phyloP scores from a whole-genome alignment of 192 early-diverging fungal genomes.

The Linnemannia schmuckeri region DNA sequence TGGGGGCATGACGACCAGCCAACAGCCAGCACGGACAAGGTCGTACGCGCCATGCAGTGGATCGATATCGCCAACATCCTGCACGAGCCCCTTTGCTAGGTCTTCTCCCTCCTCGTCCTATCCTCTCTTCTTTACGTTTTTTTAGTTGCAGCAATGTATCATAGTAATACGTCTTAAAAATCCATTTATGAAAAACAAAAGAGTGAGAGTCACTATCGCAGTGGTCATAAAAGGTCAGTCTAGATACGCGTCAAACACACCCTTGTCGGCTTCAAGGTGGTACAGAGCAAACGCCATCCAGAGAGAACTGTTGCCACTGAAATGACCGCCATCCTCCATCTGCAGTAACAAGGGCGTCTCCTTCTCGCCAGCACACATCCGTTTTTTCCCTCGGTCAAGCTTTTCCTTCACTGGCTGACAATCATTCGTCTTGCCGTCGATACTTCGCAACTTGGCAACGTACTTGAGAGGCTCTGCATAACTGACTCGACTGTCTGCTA shows the following conservation, averaged over 20 bases:
- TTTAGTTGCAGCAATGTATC: too few relatives aligned
- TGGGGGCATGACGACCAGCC: slow-evolving; percentile 54
- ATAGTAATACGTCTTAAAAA: not conserved
- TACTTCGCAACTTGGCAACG: slow-evolving; percentile 46
- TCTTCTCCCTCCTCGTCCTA: not conserved
- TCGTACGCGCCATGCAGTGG: slow-evolving; percentile 54
- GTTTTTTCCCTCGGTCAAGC: not conserved
- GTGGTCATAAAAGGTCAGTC: not conserved
- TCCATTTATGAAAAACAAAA: not conserved
- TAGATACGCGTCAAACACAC: not conserved
- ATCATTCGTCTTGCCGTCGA: slow-evolving; percentile 53
- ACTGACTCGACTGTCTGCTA: slow-evolving; percentile 29
- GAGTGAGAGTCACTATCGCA: too few relatives aligned
- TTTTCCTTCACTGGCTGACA: slow-evolving; percentile 11
- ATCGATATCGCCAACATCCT: slow-evolving; percentile 49
- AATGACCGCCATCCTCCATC: slow-evolving; percentile 49
- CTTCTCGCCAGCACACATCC: slow-evolving; percentile 34
- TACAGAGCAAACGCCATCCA: slow-evolving; percentile 56
- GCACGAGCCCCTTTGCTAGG: slow-evolving; percentile 36
- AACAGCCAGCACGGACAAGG: slow-evolving; percentile 23
- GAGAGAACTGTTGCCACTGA: slow-evolving; percentile 31
- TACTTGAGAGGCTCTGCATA: slow-evolving; percentile 54
- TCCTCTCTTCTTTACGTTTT: too few relatives aligned
- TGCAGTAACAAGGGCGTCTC: slow-evolving; percentile 43
- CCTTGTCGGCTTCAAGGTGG: slow-evolving; percentile 25